Conservation (phyloP, 371 early-diverging fungal species). For the Syncephalastrum monosporum region DNA sequence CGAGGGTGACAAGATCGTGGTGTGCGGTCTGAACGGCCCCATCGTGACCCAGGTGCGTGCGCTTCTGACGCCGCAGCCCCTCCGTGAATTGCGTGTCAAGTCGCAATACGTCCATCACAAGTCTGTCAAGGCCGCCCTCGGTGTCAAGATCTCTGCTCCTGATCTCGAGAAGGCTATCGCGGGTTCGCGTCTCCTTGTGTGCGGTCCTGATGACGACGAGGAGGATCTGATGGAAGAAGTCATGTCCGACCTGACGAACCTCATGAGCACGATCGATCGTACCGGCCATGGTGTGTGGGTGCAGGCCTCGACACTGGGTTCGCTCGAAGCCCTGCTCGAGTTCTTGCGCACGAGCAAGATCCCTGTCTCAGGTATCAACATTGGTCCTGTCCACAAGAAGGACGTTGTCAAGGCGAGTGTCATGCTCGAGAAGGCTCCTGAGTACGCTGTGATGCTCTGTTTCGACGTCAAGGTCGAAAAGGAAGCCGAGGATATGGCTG, state of each 20-base stretch:
- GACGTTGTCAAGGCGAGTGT: slow-evolving; percentile 94
- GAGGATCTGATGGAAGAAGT: slow-evolving; percentile 94
- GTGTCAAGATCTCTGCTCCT: slow-evolving; percentile 97
- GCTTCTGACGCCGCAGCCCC: slow-evolving; percentile 97
- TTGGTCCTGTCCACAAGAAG: slow-evolving; percentile 99
- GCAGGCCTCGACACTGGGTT: slow-evolving; percentile 99
- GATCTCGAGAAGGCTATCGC: slow-evolving; percentile 99
- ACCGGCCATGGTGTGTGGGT: slow-evolving; percentile 97
- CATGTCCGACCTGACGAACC: slow-evolving; percentile 82
- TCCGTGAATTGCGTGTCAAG: slow-evolving; percentile 98
- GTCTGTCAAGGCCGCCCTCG: slow-evolving; percentile 96
- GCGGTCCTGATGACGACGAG: slow-evolving; percentile 96
- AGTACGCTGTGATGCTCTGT: slow-evolving; percentile 95
- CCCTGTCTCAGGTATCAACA: slow-evolving; percentile 97
- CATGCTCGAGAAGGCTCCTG: slow-evolving; percentile 92
- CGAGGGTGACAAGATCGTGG: slow-evolving; percentile 97
- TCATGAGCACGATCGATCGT: slow-evolving; percentile 83
- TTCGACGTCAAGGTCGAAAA: slow-evolving; percentile 99
- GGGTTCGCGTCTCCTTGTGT: slow-evolving; percentile 94
- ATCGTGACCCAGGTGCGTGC: slow-evolving; percentile 96
- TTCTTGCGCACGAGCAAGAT: slow-evolving; percentile 95
- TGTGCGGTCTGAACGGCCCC: slow-evolving; percentile 98
- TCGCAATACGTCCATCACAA: slow-evolving; percentile 97
- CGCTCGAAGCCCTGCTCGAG: slow-evolving; percentile 97
- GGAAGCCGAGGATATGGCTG: slow-evolving; percentile 94